Evolutionary conservation across 306 rosid species (phyloP), one percentile per base, ranked within the genome.

Genomic region (Oemleria cerasiformis): DNA sequence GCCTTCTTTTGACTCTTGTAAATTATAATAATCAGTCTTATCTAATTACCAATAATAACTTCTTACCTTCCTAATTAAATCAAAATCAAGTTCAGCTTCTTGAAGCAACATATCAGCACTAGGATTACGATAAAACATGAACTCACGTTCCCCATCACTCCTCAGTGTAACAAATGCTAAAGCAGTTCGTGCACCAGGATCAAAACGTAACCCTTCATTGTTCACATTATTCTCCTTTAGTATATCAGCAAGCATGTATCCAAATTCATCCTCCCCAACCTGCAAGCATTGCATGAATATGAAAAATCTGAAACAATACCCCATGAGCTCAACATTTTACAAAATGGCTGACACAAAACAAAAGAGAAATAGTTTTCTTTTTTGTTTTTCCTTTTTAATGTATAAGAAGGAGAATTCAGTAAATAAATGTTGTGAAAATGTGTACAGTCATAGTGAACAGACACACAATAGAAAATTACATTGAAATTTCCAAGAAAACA

Each of bases 201-300:
- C 98, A 77, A 91, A 94, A 70, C 88, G 87, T 90, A 91, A 62
- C 77, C 97, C 98, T 83, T 88, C 84, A 68, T 23, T 83, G 84
- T 85, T 87, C 73, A 94, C 98, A 71, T 87, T 94, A 75, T 89
- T 91, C 73, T 94, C 90, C 87, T 89, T 91, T 56, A 94, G 81
- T 77, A 91, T 89, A 79, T 91, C 82, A 16, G 88, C 91, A 72
- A 94, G 98, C 97, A 94, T 94, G 86, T 94, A 91, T 38, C 97
- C 98, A 75, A 94, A 94, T 80, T 94, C 98, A 83, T 94, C 98
- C 70, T 90, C 96, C 61, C 98, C 98, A 42, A 94, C 97, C 98
- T 94, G 90, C 55, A 17, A 54, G 56, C 39, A 78, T 68, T 66
- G 69, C 63, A 66, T 34, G 50, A 48, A 69, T 58, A 71, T 68